phyloP scores from a whole-genome alignment of 306 rosid genomes.

The Purshia tridentata region DNA sequence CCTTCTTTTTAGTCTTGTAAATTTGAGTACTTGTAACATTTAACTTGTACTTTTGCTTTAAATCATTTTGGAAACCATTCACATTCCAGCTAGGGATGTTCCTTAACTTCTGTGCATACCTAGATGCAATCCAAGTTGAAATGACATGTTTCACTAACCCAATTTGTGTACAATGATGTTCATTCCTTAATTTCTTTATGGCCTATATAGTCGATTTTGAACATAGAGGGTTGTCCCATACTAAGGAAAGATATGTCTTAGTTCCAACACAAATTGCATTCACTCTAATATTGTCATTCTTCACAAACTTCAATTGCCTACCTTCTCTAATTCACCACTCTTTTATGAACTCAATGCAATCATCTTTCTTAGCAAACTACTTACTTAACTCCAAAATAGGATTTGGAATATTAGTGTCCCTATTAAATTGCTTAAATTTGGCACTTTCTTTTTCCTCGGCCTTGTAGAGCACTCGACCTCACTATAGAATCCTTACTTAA shows the following conservation, averaged over 20 bases:
- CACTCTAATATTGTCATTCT: background rate
- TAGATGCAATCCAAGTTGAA: background rate
- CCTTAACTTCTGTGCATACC: too few species aligned
- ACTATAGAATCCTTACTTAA: too few species aligned
- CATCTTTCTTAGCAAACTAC: background rate
- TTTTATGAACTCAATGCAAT: background rate
- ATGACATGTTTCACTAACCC: background rate
- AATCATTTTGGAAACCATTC: too few species aligned
- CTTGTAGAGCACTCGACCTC: too few species aligned
- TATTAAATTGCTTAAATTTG: background rate
- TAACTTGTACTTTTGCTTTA: too few species aligned
- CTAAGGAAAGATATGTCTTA: background rate
- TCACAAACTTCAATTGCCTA: background rate
- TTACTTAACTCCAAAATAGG: background rate
- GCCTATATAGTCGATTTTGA: background rate
- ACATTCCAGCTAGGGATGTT: too few species aligned
- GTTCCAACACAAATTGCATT: background rate
- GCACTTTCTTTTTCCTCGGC: background rate
- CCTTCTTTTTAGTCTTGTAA: too few species aligned
- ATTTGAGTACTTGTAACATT: too few species aligned
- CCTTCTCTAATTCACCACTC: background rate
- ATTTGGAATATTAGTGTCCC: background rate
- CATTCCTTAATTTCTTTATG: background rate
- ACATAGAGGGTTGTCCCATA: too few species aligned
- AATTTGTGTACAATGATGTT: background rate